These are phyloP conservation scores for Neonectria magnoliae DNA, from an alignment of 2,329 filamentous ascomycete species.

Conservation along the genomic window DNA sequence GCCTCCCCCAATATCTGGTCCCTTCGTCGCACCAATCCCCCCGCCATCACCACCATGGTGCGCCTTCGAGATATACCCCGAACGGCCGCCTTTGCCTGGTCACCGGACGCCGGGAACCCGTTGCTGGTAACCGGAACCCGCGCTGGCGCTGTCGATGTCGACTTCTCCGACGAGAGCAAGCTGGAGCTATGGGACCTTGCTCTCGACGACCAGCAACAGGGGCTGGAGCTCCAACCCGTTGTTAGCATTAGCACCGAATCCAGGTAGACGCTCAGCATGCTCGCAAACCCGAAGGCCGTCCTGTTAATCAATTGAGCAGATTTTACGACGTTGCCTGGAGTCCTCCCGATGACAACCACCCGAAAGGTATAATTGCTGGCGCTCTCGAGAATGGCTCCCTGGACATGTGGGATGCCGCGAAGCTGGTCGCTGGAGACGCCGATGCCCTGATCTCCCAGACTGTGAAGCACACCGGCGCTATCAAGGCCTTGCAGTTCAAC, in stretches of 20 bases:
- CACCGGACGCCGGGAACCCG: slow-evolving; percentile 79
- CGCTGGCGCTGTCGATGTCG: slow-evolving; percentile 93
- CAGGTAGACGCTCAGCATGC: slow-evolving; percentile 66
- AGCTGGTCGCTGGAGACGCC: slow-evolving; percentile 65
- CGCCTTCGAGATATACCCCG: slow-evolving; percentile 95
- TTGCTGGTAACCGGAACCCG: slow-evolving; percentile 93
- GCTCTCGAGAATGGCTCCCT: slow-evolving; percentile 94
- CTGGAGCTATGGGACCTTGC: slow-evolving; percentile 95
- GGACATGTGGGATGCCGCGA: slow-evolving; percentile 90
- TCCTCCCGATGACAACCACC: slow-evolving; percentile 79
- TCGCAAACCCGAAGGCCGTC: slow-evolving; percentile 15
- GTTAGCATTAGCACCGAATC: slow-evolving; percentile 88
- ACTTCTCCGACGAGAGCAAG: slow-evolving; percentile 97
- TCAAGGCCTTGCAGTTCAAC: slow-evolving; percentile 97
- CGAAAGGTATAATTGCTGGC: slow-evolving; percentile 90
- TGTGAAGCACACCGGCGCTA: slow-evolving; percentile 88
- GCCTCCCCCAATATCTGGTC: slow-evolving; percentile 35
- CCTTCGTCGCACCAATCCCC: slow-evolving; percentile 39
- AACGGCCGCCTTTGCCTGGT: slow-evolving; percentile 98
- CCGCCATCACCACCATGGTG: slow-evolving; percentile 74
- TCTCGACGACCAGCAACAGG: slow-evolving; percentile 79
- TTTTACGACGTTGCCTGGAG: slow-evolving; percentile 99
- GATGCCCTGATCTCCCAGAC: slow-evolving; percentile 88
- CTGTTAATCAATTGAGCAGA: slow-evolving; percentile 57
- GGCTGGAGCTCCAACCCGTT: slow-evolving; percentile 85